Evolutionary conservation across 2,329 filamentous ascomycete genomes (phyloP), one percentile per base, ranked within the genome.

Genomic region (Claviceps sp.): DNA sequence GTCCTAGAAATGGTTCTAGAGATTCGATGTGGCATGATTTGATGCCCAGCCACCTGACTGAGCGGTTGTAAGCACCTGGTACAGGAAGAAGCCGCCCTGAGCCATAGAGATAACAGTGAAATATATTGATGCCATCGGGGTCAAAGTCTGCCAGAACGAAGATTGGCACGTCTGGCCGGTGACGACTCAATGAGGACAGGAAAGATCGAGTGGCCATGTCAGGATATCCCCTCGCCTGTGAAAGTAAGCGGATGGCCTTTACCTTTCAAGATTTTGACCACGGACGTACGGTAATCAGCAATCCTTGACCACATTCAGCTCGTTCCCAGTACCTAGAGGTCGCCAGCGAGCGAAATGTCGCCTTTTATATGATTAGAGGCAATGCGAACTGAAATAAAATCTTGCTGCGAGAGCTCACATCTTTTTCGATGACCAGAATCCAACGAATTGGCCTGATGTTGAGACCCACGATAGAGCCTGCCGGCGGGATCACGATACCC

Each of bases 391-490:
- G 22, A 16, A 41, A 11, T 2, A 26, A 41, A 22, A 41, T 18
- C 22, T 3, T 13, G 18, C 7, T 1, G 11, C 20, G 6, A 9
- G 2, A 13, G 52, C 64, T 53, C 57, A 81, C 85, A 71, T 93
- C 87, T 67, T 93, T 91, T 62, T 93, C 87, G 50, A 91, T 76
- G 0, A 91, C 76, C 0, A 91, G 67, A 44, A 90, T 69, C 85
- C 84, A 89, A 51, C 70, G 69, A 2, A 76, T 66, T 1, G 60
- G 54, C 0, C 64, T 62, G n/a, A 83, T 64, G 41, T 79, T 65
- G 1, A 86, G 58, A 2, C 61, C 62, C 0, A 72, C 66, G 13
- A 83, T 70, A 0, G 74, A 72, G 48, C 67, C 69, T 2, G 73
- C 57, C 6, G 69, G 68, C 0, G 85, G 85, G 8, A 91, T 71